These are phyloP conservation scores for Ambrosia trifida DNA, from an alignment of 129 eudicot genomes.

Conservation along the genomic window DNA sequence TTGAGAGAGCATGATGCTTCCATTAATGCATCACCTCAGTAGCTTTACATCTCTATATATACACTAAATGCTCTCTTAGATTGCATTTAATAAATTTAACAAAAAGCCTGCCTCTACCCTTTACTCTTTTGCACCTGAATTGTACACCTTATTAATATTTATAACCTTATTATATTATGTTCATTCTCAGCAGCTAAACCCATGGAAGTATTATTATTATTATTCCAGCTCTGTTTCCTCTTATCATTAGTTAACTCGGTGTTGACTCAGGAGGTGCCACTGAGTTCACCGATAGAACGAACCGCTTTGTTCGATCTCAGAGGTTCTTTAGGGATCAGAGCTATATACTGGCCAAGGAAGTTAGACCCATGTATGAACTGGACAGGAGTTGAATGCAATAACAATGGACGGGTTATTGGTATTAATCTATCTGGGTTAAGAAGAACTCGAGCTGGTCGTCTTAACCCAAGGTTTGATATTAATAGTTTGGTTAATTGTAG, in stretches of 20 bases:
- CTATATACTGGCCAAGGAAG: slow-evolving; percentile 65
- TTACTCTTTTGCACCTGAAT: slow-evolving; percentile 12
- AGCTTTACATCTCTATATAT: neutral
- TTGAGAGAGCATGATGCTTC: slow-evolving; percentile 31
- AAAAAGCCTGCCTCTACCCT: neutral
- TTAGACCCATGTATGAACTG: slow-evolving; percentile 59
- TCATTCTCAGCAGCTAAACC: neutral
- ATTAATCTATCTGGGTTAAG: slow-evolving; percentile 48
- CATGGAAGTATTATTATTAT: slow-evolving; percentile 3
- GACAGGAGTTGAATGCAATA: slow-evolving; percentile 59
- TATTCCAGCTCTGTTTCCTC: slow-evolving; percentile 25
- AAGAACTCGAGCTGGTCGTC: slow-evolving; percentile 47
- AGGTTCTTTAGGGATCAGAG: slow-evolving; percentile 60
- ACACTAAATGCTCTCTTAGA: slow-evolving; percentile 14
- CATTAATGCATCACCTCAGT: slow-evolving; percentile 25
- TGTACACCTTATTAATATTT: neutral
- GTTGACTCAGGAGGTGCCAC: slow-evolving; percentile 44
- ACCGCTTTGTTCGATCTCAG: slow-evolving; percentile 62
- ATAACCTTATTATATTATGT: neutral
- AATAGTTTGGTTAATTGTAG: slow-evolving; percentile 52
- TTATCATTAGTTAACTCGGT: slow-evolving; percentile 45
- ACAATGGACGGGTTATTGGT: slow-evolving; percentile 49
- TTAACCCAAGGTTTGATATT: slow-evolving; percentile 53
- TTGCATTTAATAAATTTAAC: slow-evolving; percentile 17
- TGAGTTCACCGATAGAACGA: slow-evolving; percentile 53